Conservation (phyloP, 306 rosid species). For the Pyrus bretschneideri region DNA sequence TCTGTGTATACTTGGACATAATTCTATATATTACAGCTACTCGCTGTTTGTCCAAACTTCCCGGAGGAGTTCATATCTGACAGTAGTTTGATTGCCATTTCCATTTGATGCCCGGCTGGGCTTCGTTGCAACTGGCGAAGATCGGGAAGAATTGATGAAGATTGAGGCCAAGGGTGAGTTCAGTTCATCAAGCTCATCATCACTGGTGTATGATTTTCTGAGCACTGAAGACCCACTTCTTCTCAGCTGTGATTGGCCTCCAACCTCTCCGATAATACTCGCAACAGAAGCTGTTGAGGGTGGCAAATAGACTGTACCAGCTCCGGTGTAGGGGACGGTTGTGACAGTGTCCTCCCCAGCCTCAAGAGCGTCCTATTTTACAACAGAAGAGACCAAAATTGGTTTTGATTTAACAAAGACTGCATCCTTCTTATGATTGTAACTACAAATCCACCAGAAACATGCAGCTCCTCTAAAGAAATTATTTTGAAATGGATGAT, state of each 20-base stretch:
- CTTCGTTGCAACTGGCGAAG: conserved; percentile 36
- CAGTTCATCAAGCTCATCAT: conserved; percentile 88
- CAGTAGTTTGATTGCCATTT: conserved; percentile 30
- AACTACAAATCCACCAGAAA: not conserved
- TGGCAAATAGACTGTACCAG: conserved; percentile 55
- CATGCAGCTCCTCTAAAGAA: not conserved
- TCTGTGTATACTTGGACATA: not conserved
- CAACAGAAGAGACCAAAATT: conserved; percentile 7
- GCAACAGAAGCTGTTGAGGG: conserved; percentile 53
- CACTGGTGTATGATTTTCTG: conserved; percentile 85
- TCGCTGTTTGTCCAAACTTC: conserved; percentile 75
- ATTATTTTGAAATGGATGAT: not conserved
- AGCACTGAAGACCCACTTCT: conserved; percentile 75
- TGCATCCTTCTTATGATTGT: not conserved
- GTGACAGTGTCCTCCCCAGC: conserved; percentile 39
- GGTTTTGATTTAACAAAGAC: not conserved
- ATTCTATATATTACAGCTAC: conserved; percentile 11
- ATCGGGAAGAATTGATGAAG: conserved; percentile 28
- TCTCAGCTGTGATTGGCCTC: conserved; percentile 54
- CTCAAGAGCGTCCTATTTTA: conserved; percentile 48
- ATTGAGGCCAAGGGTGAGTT: conserved; percentile 68
- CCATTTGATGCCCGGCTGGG: conserved; percentile 37
- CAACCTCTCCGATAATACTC: conserved; percentile 45
- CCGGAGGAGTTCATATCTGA: conserved; percentile 83
- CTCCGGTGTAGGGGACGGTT: conserved; percentile 67